A percentile compares a stretch with the other conserved stretches of the same genome.
Evolutionary conservation across 2,329 filamentous ascomycete species (phyloP).

Genomic region (Westerdykella sp.): DNA sequence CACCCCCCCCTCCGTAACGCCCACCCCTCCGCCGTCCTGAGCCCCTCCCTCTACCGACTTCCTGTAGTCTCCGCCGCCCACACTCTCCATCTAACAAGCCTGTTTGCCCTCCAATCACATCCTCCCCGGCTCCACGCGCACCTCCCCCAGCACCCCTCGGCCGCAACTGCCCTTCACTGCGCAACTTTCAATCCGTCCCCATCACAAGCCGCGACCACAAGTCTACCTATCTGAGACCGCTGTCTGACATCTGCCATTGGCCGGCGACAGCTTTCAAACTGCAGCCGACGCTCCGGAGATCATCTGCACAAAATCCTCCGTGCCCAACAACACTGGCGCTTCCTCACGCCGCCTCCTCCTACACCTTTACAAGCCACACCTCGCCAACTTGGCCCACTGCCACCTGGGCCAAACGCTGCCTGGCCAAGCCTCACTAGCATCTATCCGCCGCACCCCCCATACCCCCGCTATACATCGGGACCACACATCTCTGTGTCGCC

Average conservation of each 20-base stretch:
- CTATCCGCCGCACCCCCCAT: neutral
- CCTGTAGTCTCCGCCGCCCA: neutral
- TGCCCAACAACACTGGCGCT: constrained; percentile 12
- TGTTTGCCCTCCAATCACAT: constrained; percentile 23
- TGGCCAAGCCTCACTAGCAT: neutral
- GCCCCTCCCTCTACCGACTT: constrained; percentile 1
- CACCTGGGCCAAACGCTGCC: constrained; percentile 3
- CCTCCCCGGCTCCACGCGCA: constrained; percentile 15
- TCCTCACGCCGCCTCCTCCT: constrained; percentile 14
- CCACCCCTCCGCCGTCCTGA: neutral
- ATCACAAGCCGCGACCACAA: constrained; percentile 36
- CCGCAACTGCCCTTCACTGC: constrained; percentile 9
- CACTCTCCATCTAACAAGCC: constrained; percentile 5
- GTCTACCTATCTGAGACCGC: constrained; percentile 29
- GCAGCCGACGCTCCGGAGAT: constrained; percentile 35
- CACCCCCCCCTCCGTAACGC: neutral
- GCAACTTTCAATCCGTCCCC: constrained; percentile 8
- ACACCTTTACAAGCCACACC: constrained; percentile 13
- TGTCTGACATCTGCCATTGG: constrained; percentile 36
- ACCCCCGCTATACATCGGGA: neutral
- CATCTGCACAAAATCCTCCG: constrained; percentile 51
- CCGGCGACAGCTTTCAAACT: constrained; percentile 12
- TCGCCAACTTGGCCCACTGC: neutral
- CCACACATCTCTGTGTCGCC: constrained; percentile 24
- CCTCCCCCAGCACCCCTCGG: constrained; percentile 11